phyloP scores from a whole-genome alignment of 2,329 filamentous ascomycete species.

The Emmonsiellopsis sp. region DNA sequence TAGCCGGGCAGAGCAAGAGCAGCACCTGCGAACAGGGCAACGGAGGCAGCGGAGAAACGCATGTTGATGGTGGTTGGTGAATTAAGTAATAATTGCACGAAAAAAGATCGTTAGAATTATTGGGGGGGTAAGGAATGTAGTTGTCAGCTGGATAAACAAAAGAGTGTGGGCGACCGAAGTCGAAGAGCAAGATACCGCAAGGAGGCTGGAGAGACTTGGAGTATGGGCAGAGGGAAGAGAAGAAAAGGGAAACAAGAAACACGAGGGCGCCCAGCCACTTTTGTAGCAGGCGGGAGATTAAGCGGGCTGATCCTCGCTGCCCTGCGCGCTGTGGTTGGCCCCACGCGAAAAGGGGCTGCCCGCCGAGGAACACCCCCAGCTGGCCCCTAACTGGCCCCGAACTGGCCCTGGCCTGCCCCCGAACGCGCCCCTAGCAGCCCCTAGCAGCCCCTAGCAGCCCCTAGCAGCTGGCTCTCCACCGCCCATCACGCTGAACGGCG shows the following conservation, averaged over 20 bases:
- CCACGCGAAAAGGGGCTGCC: too few species aligned
- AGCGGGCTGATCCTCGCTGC: slow-evolving; percentile 9
- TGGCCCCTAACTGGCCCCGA: too few species aligned
- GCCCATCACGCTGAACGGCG: too few species aligned
- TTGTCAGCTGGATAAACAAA: slow-evolving; percentile 26
- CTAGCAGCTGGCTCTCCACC: too few species aligned
- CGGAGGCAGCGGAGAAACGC: slow-evolving; percentile 33
- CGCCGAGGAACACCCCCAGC: too few species aligned
- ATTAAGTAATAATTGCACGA: slow-evolving; percentile 3
- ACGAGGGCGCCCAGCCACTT: slow-evolving; percentile 7
- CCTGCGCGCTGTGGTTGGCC: neutral
- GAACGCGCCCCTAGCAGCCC: neutral
- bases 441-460: neutral
- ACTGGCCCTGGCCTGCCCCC: too few species aligned
- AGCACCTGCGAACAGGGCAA: slow-evolving; percentile 34
- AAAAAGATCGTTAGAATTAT: slow-evolving; percentile 24
- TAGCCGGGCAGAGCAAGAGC: slow-evolving; percentile 26
- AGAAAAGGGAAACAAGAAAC: slow-evolving; percentile 16
- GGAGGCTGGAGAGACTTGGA: slow-evolving; percentile 19
- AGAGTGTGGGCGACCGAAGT: slow-evolving; percentile 37
- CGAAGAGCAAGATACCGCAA: slow-evolving; percentile 25
- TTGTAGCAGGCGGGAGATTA: slow-evolving; percentile 15
- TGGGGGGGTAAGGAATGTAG: slow-evolving; percentile 18
- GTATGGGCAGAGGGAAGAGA: slow-evolving; percentile 20
- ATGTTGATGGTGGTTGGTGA: slow-evolving; percentile 24